phyloP scores from a whole-genome alignment of 805 yeast genomes.

The Candida tallmaniae region DNA sequence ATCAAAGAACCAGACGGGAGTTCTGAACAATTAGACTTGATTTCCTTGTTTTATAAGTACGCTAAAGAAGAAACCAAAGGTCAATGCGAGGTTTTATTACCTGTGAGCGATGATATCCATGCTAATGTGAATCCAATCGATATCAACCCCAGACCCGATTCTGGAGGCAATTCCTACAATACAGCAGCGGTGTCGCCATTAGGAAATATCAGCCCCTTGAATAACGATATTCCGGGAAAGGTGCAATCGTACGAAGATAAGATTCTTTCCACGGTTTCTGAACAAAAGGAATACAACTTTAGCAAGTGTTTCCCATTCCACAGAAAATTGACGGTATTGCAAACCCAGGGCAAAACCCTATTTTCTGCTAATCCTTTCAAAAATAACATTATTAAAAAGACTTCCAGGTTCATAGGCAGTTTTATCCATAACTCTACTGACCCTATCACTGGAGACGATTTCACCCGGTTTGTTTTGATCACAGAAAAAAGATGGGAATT shows the following conservation, averaged over 20 bases:
- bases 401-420: conserved; percentile 24
- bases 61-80: conserved; percentile 27
- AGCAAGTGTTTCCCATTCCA: conserved; percentile 81
- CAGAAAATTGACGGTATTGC: conserved; percentile 52
- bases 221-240: conserved; percentile 1
- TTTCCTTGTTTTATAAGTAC: conserved; percentile 34
- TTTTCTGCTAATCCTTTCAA: conserved; percentile 17
- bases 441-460: conserved; percentile 45
- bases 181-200: conserved; percentile 15
- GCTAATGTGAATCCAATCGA: conserved; percentile 8
- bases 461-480: conserved; percentile 60
- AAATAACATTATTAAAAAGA: conserved; percentile 21
- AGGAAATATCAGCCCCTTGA: conserved; percentile 7
- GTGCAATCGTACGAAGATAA: conserved; percentile 7
- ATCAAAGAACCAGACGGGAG: conserved; percentile 6
- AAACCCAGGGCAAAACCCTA: conserved; percentile 47
- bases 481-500: conserved; percentile 73
- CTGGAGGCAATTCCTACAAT: conserved; percentile 2
- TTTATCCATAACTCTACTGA: conserved; percentile 29
- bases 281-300: conserved; percentile 58
- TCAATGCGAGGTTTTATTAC: too few relatives aligned
- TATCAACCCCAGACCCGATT: conserved; percentile 6
- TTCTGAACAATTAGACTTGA: conserved; percentile 25
- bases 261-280: conserved; percentile 19
- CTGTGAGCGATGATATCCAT: neutral